phyloP scores from a whole-genome alignment of 345 rosid species.

The Erysimum cheiranthoides region DNA sequence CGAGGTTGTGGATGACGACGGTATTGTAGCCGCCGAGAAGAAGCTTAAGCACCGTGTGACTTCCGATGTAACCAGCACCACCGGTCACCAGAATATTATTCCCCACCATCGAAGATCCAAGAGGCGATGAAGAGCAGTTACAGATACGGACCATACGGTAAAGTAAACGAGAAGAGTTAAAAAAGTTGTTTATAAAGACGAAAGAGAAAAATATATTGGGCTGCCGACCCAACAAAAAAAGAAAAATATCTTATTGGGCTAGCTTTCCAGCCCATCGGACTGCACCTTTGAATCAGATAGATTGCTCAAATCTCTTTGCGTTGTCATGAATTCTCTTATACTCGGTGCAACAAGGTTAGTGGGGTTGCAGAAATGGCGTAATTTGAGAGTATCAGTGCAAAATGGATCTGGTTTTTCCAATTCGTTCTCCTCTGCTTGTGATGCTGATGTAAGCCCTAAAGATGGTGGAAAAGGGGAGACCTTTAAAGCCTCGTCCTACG shows the following conservation, averaged over 20 bases:
- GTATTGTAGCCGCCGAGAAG: slow-evolving; percentile 66
- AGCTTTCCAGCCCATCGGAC: too few relatives aligned
- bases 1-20: slow-evolving; percentile 86
- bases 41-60: slow-evolving; percentile 94
- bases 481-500: neutral
- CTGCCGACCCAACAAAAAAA: too few relatives aligned
- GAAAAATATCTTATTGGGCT: too few relatives aligned
- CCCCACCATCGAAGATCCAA: slow-evolving; percentile 48
- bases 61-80: slow-evolving; percentile 98
- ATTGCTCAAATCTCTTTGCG: too few relatives aligned
- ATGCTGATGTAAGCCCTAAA: neutral
- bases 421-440: neutral
- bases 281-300: too few relatives aligned
- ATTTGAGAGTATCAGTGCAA: neutral
- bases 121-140: slow-evolving; percentile 15
- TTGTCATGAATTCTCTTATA: too few relatives aligned
- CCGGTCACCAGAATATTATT: slow-evolving; percentile 77
- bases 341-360: too few relatives aligned
- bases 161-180: too few relatives aligned
- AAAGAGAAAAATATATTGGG: too few relatives aligned
- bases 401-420: neutral
- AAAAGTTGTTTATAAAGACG: too few relatives aligned
- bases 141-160: too few relatives aligned
- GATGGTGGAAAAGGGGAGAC: neutral
- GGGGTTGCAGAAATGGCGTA: neutral